Evolutionary conservation across 805 yeast species (phyloP), one percentile per base, ranked within the genome.

Genomic region (Metschnikowia kofuensis): DNA sequence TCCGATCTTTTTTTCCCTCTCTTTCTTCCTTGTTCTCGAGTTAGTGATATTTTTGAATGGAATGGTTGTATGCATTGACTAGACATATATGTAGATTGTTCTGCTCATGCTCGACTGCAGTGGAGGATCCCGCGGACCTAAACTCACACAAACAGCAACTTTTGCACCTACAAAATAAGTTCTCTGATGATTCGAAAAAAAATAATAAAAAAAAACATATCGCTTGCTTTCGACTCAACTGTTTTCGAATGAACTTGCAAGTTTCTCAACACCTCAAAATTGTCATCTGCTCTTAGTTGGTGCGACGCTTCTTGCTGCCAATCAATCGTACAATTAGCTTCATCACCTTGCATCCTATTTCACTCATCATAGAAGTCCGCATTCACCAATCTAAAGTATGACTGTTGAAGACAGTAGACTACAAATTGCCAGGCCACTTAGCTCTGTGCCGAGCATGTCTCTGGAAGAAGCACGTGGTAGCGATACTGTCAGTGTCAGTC

Each of bases 31-130:
- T 43, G 37, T 40, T 45, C 11, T 35, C 35, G 35, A 42, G 35
- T 35, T 42, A 42, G 45, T 13, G 39, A 39, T 35, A 31, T 26
- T 37, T 36, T 40, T 43, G 41, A 37, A 43, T 37, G 41, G 38
- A 32, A 37, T 37, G 29, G 32, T 35, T 12, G 38, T 37, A 27
- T 42, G 35, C 30, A 36, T 30, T 39, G 32, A 30, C 8, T 2
- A 4, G 26, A 7, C 28, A 9, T 16, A 15, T 36, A 40, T 15
- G 32, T 29, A 12, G 16, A 11, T 14, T 41, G 38, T 10, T 34
- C 38, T 34, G 38, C 38, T 15, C 13, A 8, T 42, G 34, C 38
- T 12, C 15, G 7, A 35, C 13, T 8, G n/a, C 12, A 34, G 15
- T 12, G 4, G 8, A 16, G 10, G 13, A 9, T 32, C 48, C 35